phyloP scores from a whole-genome alignment of 148 eudicot genomes.

The Silene uniflora region DNA sequence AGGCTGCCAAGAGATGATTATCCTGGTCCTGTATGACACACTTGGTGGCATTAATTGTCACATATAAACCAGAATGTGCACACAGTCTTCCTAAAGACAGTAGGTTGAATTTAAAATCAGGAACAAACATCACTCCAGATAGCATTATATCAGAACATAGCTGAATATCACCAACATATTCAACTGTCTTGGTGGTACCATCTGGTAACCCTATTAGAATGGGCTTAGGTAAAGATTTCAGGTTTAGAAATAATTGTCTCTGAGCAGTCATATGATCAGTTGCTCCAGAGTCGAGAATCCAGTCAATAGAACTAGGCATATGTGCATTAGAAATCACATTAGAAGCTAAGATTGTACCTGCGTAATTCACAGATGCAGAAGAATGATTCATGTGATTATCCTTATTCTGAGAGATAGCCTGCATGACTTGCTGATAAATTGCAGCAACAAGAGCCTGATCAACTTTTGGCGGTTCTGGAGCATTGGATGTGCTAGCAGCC shows the following conservation, averaged over 20 bases:
- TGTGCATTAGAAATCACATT: no score
- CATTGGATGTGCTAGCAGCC: no score
- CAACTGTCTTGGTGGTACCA: not conserved
- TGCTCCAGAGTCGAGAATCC: not conserved
- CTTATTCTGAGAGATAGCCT: no score
- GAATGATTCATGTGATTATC: no score
- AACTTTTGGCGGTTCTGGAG: no score
- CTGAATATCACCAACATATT: not conserved
- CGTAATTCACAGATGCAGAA: no score
- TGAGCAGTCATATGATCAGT: not conserved
- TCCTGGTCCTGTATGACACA: not conserved
- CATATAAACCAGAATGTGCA: not conserved
- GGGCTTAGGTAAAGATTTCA: not conserved
- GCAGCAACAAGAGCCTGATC: no score
- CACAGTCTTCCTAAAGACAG: not conserved
- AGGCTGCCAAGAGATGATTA: not conserved
- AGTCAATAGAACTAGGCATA: no score
- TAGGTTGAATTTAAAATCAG: not conserved
- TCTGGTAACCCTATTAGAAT: not conserved
- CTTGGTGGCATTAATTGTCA: not conserved
- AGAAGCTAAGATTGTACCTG: no score
- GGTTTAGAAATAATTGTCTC: not conserved
- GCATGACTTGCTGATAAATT: no score
- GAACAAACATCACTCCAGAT: not conserved
- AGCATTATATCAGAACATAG: not conserved